Percentiles rank a stretch among this genome's conserved stretches.
Evolutionary conservation across 1,139 yeast genomes (phyloP).

Genomic region (Yamadazyma dushanensis): DNA sequence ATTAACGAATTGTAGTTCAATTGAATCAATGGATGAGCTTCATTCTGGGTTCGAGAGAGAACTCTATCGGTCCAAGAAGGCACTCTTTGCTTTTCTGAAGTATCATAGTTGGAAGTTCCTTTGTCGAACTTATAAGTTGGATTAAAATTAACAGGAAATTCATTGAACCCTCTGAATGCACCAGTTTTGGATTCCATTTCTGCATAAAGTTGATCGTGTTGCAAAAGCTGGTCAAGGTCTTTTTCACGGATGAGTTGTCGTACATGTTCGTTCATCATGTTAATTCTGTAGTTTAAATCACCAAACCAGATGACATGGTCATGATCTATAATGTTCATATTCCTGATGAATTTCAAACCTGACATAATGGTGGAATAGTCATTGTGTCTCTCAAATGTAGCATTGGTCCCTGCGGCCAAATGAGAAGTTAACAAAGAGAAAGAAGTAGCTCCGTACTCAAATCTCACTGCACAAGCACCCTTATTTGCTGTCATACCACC

Average conservation of each 20-base stretch:
- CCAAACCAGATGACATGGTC: conserved; percentile 94
- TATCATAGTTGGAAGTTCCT: conserved; percentile 79
- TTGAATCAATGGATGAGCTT: conserved; percentile 54
- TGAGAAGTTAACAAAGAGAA: conserved; percentile 89
- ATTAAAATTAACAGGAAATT: conserved; percentile 72
- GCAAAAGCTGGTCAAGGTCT: conserved; percentile 54
- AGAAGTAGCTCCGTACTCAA: conserved; percentile 72
- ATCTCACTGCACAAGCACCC: conserved; percentile 87
- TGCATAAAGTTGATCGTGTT: conserved; percentile 75
- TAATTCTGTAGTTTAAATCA: conserved; percentile 87
- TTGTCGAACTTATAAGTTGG: conserved; percentile 96
- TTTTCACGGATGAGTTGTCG: conserved; percentile 52
- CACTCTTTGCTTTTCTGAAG: conserved; percentile 86
- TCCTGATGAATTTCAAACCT: conserved; percentile 76
- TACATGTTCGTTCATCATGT: conserved; percentile 74
- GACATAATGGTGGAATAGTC: conserved; percentile 81
- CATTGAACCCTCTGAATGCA: conserved; percentile 83
- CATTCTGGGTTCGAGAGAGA: conserved; percentile 44
- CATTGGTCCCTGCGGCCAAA: conserved; percentile 88
- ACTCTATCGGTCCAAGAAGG: conserved; percentile 98
- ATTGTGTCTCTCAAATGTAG: conserved; percentile 82
- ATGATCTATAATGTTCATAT: conserved; percentile 70
- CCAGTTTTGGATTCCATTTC: conserved; percentile 72
- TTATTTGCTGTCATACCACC: conserved; percentile 93
- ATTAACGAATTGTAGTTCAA: conserved; percentile 59